These are phyloP conservation scores for Coffea canephora DNA, from an alignment of 257 asterid species.

Conservation along the genomic window DNA sequence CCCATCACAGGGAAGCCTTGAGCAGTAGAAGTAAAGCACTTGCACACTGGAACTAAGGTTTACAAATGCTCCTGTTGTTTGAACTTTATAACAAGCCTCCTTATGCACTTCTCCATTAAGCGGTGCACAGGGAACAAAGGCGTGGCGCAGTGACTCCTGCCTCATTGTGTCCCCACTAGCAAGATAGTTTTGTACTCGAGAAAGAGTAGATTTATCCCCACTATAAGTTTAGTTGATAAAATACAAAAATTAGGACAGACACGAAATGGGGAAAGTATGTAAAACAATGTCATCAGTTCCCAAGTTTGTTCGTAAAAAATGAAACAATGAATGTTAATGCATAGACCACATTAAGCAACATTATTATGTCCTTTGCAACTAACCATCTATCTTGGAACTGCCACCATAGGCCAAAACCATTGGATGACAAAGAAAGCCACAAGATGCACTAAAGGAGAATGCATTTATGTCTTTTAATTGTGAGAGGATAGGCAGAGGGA, in stretches of 20 bases:
- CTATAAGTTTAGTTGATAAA: conserved; percentile 28
- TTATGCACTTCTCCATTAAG: conserved; percentile 33
- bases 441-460: neutral
- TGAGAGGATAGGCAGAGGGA: neutral
- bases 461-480: neutral
- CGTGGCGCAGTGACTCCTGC: conserved; percentile 55
- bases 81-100: conserved; percentile 56
- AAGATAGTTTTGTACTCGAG: conserved; percentile 48
- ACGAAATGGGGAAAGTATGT: neutral
- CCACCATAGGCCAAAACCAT: neutral
- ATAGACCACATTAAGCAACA: neutral
- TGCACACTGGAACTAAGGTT: conserved; percentile 63
- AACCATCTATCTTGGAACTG: neutral
- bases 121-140: conserved; percentile 61
- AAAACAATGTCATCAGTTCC: neutral
- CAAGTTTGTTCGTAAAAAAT: neutral
- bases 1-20: conserved; percentile 85
- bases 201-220: conserved; percentile 43
- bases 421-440: neutral
- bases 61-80: conserved; percentile 58
- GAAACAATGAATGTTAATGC: neutral
- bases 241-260: neutral
- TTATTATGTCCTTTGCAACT: neutral
- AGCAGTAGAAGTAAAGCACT: conserved; percentile 67
- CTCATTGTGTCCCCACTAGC: conserved; percentile 69